phyloP scores from a whole-genome alignment of 2,329 filamentous ascomycete species.

The Knufia fluminis region DNA sequence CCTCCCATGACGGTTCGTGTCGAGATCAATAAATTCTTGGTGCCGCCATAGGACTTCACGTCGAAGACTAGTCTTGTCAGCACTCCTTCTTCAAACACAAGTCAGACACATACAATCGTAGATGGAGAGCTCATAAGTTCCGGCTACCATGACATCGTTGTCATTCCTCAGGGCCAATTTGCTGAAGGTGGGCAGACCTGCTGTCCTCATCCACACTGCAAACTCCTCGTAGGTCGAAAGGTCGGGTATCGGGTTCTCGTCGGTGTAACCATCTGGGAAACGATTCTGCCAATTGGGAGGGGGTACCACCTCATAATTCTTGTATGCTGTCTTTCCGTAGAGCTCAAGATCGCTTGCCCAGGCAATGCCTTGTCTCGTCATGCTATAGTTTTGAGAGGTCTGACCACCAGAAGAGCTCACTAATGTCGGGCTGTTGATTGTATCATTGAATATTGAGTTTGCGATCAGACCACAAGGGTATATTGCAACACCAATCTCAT shows the following conservation, averaged over 20 bases:
- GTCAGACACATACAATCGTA: conserved; percentile 56
- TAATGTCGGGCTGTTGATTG: conserved; percentile 58
- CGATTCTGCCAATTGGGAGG: conserved; percentile 75
- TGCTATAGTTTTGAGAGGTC: conserved; percentile 52
- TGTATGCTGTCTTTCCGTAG: conserved; percentile 63
- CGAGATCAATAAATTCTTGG: conserved; percentile 60
- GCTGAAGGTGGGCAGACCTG: conserved; percentile 86
- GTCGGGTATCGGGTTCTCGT: conserved; percentile 57
- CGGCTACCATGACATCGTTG: conserved; percentile 53
- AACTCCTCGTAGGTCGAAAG: conserved; percentile 71
- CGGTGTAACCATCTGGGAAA: conserved; percentile 63
- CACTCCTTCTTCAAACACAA: conserved; percentile 4
- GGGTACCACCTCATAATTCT: conserved; percentile 57
- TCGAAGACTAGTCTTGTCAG: conserved; percentile 59
- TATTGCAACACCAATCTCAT: conserved; percentile 55
- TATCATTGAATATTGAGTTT: conserved; percentile 96
- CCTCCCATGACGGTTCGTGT: conserved; percentile 82
- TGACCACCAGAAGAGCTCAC: conserved; percentile 41
- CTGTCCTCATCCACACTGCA: conserved; percentile 98
- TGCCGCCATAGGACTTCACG: conserved; percentile 41
- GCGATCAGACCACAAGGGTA: conserved; percentile 95
- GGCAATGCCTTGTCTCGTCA: conserved; percentile 71
- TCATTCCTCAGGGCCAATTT: conserved; percentile 86
- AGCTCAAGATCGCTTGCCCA: conserved; percentile 77
- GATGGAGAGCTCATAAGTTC: conserved; percentile 69